Conservation (phyloP, 1,284 basidiomycete species). For the Sanghuangporus weigelae region DNA sequence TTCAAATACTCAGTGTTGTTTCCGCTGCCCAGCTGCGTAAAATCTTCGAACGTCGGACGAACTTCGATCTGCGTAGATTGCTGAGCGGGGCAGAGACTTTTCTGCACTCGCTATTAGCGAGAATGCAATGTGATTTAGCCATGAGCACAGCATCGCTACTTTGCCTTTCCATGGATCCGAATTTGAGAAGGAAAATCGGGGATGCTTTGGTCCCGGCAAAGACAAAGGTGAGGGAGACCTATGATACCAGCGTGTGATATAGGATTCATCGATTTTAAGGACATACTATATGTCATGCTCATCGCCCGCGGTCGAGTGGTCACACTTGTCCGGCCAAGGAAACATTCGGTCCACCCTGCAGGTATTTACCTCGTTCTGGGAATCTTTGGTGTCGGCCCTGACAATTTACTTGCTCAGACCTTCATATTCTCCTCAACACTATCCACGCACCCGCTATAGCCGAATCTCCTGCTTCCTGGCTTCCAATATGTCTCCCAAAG, state of each 20-base stretch:
- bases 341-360: slow-evolving; percentile 92
- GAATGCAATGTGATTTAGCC: slow-evolving; percentile 74
- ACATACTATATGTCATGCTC: slow-evolving; percentile 87
- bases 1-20: slow-evolving; percentile 89
- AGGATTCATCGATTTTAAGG: slow-evolving; percentile 38
- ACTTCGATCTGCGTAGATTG: slow-evolving; percentile 86
- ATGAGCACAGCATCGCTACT: slow-evolving; percentile 79
- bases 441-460: slow-evolving; percentile 63
- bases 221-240: slow-evolving; percentile 56
- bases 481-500: slow-evolving; percentile 94
- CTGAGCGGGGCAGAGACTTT: slow-evolving; percentile 85
- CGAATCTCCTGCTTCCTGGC: slow-evolving; percentile 79
- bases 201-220: slow-evolving; percentile 77
- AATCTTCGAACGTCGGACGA: slow-evolving; percentile 84
- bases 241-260: background rate
- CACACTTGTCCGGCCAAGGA: slow-evolving; percentile 84
- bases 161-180: slow-evolving; percentile 71
- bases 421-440: slow-evolving; percentile 85
- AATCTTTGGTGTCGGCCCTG: background rate
- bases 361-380: slow-evolving; percentile 39
- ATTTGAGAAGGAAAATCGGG: slow-evolving; percentile 64
- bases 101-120: slow-evolving; percentile 61
- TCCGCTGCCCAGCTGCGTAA: slow-evolving; percentile 78
- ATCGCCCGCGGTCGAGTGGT: slow-evolving; percentile 77
- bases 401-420: slow-evolving; percentile 42